Evolutionary conservation across 2,329 filamentous ascomycete genomes (phyloP).

Genomic region (Ophiostoma himal-ulmi): DNA sequence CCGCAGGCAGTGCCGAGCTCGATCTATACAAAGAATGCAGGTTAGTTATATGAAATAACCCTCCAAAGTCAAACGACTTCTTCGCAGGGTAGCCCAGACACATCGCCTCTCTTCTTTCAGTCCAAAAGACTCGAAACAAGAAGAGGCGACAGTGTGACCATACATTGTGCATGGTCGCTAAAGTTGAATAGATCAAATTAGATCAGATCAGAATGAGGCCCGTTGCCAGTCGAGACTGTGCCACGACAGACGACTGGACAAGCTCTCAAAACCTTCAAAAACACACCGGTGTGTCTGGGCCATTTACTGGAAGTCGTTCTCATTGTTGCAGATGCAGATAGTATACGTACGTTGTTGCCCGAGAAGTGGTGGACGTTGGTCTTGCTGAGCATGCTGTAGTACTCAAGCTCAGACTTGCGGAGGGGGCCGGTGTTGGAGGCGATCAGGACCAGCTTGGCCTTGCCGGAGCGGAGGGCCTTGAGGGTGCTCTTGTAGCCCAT

Average conservation of each 20-base stretch:
- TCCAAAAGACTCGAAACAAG: neutral
- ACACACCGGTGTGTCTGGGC: constrained; percentile 20
- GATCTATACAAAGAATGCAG: constrained; percentile 59
- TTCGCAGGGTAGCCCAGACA: constrained; percentile 70
- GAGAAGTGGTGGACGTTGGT: constrained; percentile 94
- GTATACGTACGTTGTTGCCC: constrained; percentile 90
- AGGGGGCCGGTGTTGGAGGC: constrained; percentile 95
- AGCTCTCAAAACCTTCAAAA: neutral
- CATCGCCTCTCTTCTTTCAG: neutral
- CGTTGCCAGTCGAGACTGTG: neutral
- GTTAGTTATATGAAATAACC: constrained; percentile 60
- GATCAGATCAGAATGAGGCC: neutral
- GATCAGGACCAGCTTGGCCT: constrained; percentile 94
- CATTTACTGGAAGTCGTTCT: constrained; percentile 21
- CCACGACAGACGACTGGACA: neutral
- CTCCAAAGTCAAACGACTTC: constrained; percentile 90
- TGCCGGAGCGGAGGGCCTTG: constrained; percentile 49
- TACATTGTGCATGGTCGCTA: neutral
- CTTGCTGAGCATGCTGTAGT: constrained; percentile 90
- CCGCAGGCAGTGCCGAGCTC: constrained; percentile 97
- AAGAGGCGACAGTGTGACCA: neutral
- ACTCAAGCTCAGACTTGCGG: constrained; percentile 96
- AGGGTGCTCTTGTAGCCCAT: constrained; percentile 77
- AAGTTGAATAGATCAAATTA: neutral
- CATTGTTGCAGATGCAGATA: neutral